Percentiles rank a stretch among this genome's conserved stretches.
These are phyloP conservation scores for Neonothopanus nambi DNA, from an alignment of 1,284 basidiomycete species.

Conservation along the genomic window DNA sequence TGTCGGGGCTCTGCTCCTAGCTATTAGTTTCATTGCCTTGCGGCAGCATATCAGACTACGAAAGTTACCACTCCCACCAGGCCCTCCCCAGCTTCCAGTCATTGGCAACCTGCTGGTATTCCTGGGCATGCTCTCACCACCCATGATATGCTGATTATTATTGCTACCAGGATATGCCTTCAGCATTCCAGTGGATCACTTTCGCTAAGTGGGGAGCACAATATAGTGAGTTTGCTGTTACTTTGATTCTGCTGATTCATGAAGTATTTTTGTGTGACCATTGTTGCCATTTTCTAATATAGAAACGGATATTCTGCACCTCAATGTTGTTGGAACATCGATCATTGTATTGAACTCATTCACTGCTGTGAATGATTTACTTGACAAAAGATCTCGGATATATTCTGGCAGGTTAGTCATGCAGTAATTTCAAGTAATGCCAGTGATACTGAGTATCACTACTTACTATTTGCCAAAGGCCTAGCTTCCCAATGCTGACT, in stretches of 20 bases:
- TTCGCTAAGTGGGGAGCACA: conserved; percentile 9
- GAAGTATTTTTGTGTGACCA: not conserved
- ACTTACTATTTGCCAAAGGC: not conserved
- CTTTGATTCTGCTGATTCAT: not conserved
- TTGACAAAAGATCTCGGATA: conserved; percentile 11
- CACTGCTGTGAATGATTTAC: conserved; percentile 2
- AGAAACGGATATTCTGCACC: conserved; percentile 12
- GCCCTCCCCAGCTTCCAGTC: conserved; percentile 6
- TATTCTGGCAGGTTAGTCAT: conserved; percentile 8
- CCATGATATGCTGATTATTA: not conserved
- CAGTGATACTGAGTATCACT: no score
- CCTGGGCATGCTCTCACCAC: no score
- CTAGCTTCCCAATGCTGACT: conserved; percentile 1
- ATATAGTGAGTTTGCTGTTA: conserved; percentile 1
- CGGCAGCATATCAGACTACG: no score
- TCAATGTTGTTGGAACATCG: conserved; percentile 2
- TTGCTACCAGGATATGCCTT: conserved; percentile 2
- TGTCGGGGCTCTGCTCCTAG: no score
- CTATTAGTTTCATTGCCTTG: no score
- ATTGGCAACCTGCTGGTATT: conserved; percentile 9
- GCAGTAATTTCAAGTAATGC: not conserved
- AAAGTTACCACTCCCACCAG: no score
- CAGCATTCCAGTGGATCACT: not conserved
- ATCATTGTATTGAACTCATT: conserved; percentile 1
- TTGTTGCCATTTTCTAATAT: not conserved